Percentiles rank a stretch among this genome's conserved stretches.
Evolutionary conservation across 345 rosid species (phyloP).

Genomic region (Mangifera indica): DNA sequence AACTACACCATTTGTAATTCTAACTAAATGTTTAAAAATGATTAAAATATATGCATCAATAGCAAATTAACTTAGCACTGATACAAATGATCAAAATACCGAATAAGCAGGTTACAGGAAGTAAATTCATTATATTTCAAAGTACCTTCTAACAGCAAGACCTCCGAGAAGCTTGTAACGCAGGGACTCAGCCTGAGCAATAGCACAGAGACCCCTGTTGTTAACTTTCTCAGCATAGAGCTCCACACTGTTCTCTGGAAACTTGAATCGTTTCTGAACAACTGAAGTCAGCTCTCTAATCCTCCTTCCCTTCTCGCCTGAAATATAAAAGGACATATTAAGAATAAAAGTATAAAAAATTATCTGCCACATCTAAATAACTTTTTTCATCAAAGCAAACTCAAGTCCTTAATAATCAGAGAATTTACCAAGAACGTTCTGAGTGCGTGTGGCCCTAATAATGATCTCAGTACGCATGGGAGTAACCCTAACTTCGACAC

Average conservation of each 20-base stretch:
- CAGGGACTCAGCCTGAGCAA: conserved; percentile 91
- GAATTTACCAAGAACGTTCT: conserved; percentile 71
- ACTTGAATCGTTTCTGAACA: conserved; percentile 70
- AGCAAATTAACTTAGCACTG: not conserved
- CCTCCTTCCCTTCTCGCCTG: conserved; percentile 85
- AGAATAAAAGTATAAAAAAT: too few relatives aligned
- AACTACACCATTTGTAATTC: too few relatives aligned
- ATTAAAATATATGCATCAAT: not conserved
- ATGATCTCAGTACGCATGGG: conserved; percentile 91
- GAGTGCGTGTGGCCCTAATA: conserved; percentile 84
- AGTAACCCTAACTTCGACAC: conserved; percentile 84
- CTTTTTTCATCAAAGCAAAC: too few relatives aligned
- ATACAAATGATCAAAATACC: not conserved
- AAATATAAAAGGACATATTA: not conserved
- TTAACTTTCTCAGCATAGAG: conserved; percentile 75
- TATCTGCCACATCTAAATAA: not conserved
- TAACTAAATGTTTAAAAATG: not conserved
- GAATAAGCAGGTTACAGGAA: not conserved
- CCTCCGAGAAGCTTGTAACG: conserved; percentile 91
- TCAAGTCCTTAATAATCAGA: not conserved
- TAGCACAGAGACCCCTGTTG: conserved; percentile 84
- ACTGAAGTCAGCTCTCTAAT: conserved; percentile 79
- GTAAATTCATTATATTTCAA: not conserved
- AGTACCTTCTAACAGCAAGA: conserved; percentile 79
- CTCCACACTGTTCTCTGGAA: conserved; percentile 73